Base-by-base conservation (phyloP, 495 filamentous ascomycete species). In the Astrothelium macrocarpum region DNA sequence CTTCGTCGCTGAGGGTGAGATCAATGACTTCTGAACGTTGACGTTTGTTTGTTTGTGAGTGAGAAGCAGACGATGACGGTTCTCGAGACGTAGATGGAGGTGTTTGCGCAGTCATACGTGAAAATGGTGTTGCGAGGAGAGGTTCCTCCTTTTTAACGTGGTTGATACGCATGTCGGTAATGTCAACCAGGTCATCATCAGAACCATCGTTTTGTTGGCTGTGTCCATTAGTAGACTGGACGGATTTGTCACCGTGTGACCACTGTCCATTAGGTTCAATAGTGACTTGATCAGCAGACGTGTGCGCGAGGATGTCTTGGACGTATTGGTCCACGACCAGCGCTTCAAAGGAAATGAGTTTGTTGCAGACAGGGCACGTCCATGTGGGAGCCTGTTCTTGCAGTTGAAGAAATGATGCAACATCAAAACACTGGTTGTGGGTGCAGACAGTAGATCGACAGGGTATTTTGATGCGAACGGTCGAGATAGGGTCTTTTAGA, bases 381-480 rank as follows among this genome's bases (percentile, higher is more conserved):
- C 94, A 98, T 12, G 91, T 93, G 25, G 94, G 93, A 0, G 90
- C 92, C 78, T 98, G 94, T 72, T 97, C 91, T 70, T 97, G 91
- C 42, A 98, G 72, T 68, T 96, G 90, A 16, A 98, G 79, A 68
- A 96, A 98, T 1, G 90, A 95, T 1, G 84, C 84, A n/a, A 87
- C 94, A 74, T 98, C 94, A 71, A 97, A 97, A 70, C 94, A 97
- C 68, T 94, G 90, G 45, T 92, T 91, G 75, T 98, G 94, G 9
- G 81, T 87, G 73, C 94, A 98, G 26, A 85, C 71, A 10, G 84
- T 79, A 1, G 88, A 91, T 45, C 94, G 85, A 68, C 90, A 89
- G 10, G 94, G 94, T 26, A 87, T 78, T 29, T 84, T 80, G 34
- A 98, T 88, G 63, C 91, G 83, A 63, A 90, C 80, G 20, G 90